Evolutionary conservation across 2,329 filamentous ascomycete genomes (phyloP), one percentile per base, ranked within the genome.

Genomic region (Grosmannia clavigera): DNA sequence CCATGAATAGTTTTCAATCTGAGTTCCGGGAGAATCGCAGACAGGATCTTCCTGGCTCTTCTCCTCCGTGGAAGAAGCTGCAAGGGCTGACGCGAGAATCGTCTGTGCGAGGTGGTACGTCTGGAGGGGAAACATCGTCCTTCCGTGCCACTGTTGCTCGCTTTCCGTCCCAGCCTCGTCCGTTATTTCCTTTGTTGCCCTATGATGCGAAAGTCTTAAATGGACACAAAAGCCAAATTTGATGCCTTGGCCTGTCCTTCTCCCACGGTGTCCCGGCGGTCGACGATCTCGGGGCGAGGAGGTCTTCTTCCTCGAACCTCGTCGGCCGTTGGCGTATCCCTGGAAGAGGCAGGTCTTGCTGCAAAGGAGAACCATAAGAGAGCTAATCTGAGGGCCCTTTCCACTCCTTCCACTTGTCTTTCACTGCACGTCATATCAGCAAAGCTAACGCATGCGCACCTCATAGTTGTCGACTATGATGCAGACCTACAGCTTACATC

Each of bases 1-100:
- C 27, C 33, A 38, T 58, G 55, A 62, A 63, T 73, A 73, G 72
- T 73, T 73, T 73, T 73, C 72, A 73, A 73, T 72, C 72, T 64
- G 72, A 73, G 71, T 63, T 59, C 57, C n/a, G 61, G 63, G 61
- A 48, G 58, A 61, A 64, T 64, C 57, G 62, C 33, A 64, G 62
- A 64, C 62, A 40, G 55, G 57, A 6, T 1, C 19, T 22, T 51
- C 52, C 27, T 58, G 62, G 59, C 61, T 64, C 61, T 62, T 62
- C 27, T 61, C 61, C 57, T 60, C 61, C 51, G 27, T 25, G 48
- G 46, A 14, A 25, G 57, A 52, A 19, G 46, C 46, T 4, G n/a
- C 27, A 27, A 12, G n/a, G 50, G 27, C 25, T 1, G 22, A 12
- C 22, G n/a, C 50, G 9, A 19, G 14, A 52, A 4, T 12, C 25